Conservation (phyloP, 768 basidiomycete species). For the Pulveroboletus sp. region DNA sequence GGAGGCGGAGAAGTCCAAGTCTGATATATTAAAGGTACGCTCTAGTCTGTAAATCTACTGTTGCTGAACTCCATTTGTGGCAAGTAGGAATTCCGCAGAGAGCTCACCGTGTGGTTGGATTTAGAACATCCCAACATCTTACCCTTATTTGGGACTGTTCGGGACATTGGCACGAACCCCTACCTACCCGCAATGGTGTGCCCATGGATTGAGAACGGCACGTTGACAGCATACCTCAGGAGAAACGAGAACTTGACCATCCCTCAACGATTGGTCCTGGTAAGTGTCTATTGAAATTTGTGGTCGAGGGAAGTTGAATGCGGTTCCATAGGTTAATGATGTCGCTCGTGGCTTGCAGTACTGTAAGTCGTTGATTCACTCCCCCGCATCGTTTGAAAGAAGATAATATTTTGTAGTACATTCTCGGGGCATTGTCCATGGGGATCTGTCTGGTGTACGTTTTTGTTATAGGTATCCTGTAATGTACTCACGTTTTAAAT, state of each 20-base stretch:
- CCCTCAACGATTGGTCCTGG: not conserved
- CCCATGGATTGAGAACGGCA: not conserved
- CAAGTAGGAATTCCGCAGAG: not conserved
- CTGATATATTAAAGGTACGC: not conserved
- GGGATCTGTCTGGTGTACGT: not conserved
- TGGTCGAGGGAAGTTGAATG: not conserved
- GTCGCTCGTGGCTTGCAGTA: not conserved
- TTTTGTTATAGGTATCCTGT: not conserved
- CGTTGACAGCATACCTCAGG: not conserved
- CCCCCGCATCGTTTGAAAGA: too few relatives aligned
- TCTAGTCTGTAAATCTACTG: not conserved
- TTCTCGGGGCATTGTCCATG: not conserved
- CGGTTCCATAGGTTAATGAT: not conserved
- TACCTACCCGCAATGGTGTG: slow-evolving; percentile 2
- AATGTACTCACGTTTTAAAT: too few relatives aligned
- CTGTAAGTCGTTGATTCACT: not conserved
- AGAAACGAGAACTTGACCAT: not conserved
- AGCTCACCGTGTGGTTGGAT: not conserved
- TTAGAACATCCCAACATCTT: not conserved
- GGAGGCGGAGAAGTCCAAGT: not conserved
- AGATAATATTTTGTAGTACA: not conserved
- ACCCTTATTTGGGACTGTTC: not conserved
- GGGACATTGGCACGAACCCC: not conserved
- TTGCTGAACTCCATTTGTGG: not conserved
- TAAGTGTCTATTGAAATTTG: not conserved